Percentiles rank a stretch among this genome's conserved stretches.
These are phyloP conservation scores for Solanum piurae DNA, from an alignment of 257 asterid species.

Conservation along the genomic window DNA sequence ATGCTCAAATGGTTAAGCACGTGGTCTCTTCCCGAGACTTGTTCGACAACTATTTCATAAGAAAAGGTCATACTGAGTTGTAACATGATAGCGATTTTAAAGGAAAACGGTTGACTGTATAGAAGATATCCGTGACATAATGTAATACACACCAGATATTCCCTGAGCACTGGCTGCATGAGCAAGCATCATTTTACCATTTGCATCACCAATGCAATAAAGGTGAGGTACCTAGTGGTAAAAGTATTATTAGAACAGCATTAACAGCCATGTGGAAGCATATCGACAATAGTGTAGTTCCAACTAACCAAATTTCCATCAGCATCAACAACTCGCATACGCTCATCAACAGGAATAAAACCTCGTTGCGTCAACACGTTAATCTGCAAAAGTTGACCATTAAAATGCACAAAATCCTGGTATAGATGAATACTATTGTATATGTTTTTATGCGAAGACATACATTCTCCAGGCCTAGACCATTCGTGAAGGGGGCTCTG, in stretches of 20 bases:
- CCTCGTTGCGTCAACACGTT: slow-evolving; percentile 87
- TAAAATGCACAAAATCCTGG: slow-evolving; percentile 5
- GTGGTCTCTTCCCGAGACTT: slow-evolving; percentile 79
- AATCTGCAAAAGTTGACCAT: slow-evolving; percentile 28
- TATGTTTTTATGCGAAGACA: not conserved
- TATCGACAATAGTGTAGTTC: not conserved
- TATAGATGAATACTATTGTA: not conserved
- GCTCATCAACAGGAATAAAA: slow-evolving; percentile 89
- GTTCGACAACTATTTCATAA: slow-evolving; percentile 67
- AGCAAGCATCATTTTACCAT: slow-evolving; percentile 99
- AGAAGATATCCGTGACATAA: not conserved
- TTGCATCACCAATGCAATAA: slow-evolving; percentile 98
- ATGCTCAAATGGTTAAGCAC: slow-evolving; percentile 85
- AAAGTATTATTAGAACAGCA: not conserved
- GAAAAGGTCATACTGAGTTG: slow-evolving; percentile 13
- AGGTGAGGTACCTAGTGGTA: slow-evolving; percentile 75
- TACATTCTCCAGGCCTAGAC: slow-evolving; percentile 95
- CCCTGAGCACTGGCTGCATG: slow-evolving; percentile 99
- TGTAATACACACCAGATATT: slow-evolving; percentile 38
- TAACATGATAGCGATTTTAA: not conserved
- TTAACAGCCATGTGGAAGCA: not conserved
- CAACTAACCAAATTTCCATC: slow-evolving; percentile 64
- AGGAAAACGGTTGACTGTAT: slow-evolving; percentile 1
- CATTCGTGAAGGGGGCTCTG: slow-evolving; percentile 88
- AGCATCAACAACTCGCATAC: slow-evolving; percentile 88